Base-by-base conservation (phyloP, 495 filamentous ascomycete species). In the Endocarpon pusillum region DNA sequence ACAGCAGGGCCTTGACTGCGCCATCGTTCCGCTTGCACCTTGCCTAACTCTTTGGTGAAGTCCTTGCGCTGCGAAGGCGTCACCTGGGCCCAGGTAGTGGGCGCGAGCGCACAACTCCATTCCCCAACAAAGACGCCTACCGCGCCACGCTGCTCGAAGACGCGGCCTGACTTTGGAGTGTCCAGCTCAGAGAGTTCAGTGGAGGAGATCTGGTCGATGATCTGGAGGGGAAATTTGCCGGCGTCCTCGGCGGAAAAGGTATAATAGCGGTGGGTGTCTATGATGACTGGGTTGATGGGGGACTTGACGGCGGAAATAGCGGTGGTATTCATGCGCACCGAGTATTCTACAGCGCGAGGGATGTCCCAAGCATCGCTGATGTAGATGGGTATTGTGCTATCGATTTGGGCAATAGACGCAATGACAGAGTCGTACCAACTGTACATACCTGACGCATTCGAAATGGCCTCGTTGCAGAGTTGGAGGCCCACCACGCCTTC, bases 211-310 rank as follows among this genome's bases (percentile, higher is more conserved):
- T 57, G 48, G 6, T 42, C 33, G 37, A 66, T 61, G 34, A 71
- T 64, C 19, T 64, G 43, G 24, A 58, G 53, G 3, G 69, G 66
- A 11, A 47, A 43, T 35, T 58, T 52, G n/a, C 25, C 21, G 36
- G 55, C 61, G 46, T 71, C 57, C 8, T 32, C 37, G 32, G 62
- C 58, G 11, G 53, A 42, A 44, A 68, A 70, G 28, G 52, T 53
- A 52, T 64, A 71, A 48, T 72, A 70, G 39, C 51, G 53, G 44
- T 71, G 66, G 21, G 66, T 68, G 37, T 72, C 69, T 15, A 71
- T 45, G 10, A 71, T 49, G 4, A 71, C 51, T 0, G 63, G 64
- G 32, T 56, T 62, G 7, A 22, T 18, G 1, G 21, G 29, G 2
- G 16, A 7, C 10, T 18, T 29, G 1, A 41, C 28, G 7, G 28